Base-by-base conservation (phyloP, 73 alveolate species). In the Symbiodinium pilosum region DNA sequence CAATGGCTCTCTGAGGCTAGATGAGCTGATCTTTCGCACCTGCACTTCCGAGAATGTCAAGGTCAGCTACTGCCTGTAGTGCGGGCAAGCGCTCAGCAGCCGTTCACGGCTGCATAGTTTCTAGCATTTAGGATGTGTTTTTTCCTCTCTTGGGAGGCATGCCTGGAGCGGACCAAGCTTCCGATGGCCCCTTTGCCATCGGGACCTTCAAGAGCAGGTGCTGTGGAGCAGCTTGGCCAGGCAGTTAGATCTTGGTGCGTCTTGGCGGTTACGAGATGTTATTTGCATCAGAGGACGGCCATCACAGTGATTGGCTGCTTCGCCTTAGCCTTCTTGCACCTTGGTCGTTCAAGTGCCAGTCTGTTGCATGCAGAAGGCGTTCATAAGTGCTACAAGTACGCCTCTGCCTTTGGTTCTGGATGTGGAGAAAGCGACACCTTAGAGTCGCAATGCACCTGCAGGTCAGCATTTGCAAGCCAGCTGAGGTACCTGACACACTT, bases 131-230 rank as follows among this genome's bases (percentile, higher is more conserved):
- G n/a, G n/a, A n/a, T n/a, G n/a, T n/a, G n/a, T 14, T 47, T 47
- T 47, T 47, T 47, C 59, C 14, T 47, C 59, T 47, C 38, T 64
- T 20, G 77, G 77, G 11, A 73, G 85, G 85, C 85, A 14, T 34
- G 43, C 85, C 85, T 73, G 85, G 85, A 73, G 85, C 85, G 85
- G 32, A 73, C 85, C 32, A 73, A 73, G 85, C 85, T 73, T n/a
- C 85, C 85, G 26, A 73, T 73, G 85, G 44, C 85, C 44, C 85
- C 85, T 9, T 28, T 36, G 85, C 85, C 85, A 11, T 42, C 43
- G 85, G 85, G 85, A 36, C 85, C 85, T 36, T 73, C 85, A 11
- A 36, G 14, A 43, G 44, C 43, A 11, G 85, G 85, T 36, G 85
- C 85, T 24, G 26, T 73, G 11, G 85, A 73, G 85, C 42, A 16